Base-by-base conservation (phyloP, 2,329 filamentous ascomycete species). In the Xylariales sp. region DNA sequence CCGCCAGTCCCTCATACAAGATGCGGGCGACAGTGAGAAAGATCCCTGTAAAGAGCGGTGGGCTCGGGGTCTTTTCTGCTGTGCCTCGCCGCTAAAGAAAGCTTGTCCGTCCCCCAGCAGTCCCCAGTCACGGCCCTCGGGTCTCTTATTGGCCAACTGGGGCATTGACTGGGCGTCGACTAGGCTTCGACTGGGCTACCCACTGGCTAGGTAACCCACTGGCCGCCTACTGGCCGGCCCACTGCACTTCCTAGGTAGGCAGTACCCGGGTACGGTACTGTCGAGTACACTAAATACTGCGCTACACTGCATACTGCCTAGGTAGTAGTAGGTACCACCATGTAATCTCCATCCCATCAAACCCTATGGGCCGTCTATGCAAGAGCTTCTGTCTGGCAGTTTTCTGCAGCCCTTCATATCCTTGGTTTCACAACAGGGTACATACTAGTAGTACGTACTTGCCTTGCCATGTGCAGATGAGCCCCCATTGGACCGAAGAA, bases 1-100 rank as follows among this genome's bases (percentile, higher is more conserved):
- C 75, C 75, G 75, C 75, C 74, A 74, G 72, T 77, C 72, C 70
- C 73, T 68, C 75, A 74, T 74, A 76, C 68, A 76, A 76, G 67
- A 69, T 65, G 68, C 64, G 50, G 67, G 69, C 71, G 59, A 71
- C 53, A 71, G 72, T 72, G 61, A 62, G 70, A 75, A 74, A 70
- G 30, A 76, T 67, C 75, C 74, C 58, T 76, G 75, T 32, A 77
- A 77, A 76, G 74, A 76, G 75, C 75, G 75, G 75, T 77, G 75
- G 75, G 43, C 75, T 75, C 71, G 71, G 74, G 69, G 69, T 72
- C 72, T 54, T 45, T 34, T 32, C 34, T 69, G 65, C 59, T 65
- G 68, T 67, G 57, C 62, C 41, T 67, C 64, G 57, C 64, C 66
- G 65, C 55, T 64, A 69, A 53, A 67, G 67, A 69, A 70, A 70